Base-by-base conservation (phyloP, 371 early-diverging fungal species). In the Nematocida homosporus region DNA sequence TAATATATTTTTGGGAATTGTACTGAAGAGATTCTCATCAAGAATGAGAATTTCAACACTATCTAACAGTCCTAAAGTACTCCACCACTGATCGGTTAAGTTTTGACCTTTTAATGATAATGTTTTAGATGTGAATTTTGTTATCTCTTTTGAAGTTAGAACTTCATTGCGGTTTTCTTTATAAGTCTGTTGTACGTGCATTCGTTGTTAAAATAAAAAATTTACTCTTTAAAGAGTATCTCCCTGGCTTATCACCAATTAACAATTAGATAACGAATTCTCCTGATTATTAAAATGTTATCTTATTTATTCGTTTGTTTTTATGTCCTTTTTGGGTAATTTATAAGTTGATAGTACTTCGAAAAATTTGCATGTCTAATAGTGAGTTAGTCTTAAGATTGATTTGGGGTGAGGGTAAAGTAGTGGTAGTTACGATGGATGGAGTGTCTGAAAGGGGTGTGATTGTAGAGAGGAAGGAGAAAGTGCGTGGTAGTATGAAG, bases 201-300 rank as follows among this genome's bases (percentile, higher is more conserved):
- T 72, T 72, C 61, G 75, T 72, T 72, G 54, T 72, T 51, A 48
- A 72, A 60, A 72, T 60, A 72, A 72, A 60, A 60, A 60, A 61
- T 72, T 61, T 72, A 50, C 53, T 72, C 34, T 57, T 61, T 44
- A 13, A 44, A 44, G 20, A 13, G 63, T 38, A 27, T 61, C 60
- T 44, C 75, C 75, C 42, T 27, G 23, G 23, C 6, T 35, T 8
- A 32, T 3, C 20, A n/a, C 57, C 69, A 57, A 57, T 27, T 27
- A 25, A 25, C 27, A 57, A 40, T 5, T 8, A 57, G n/a, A n/a
- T n/a, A n/a, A n/a, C n/a, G n/a, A n/a, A n/a, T n/a, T n/a, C n/a
- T n/a, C n/a, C n/a, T n/a, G n/a, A n/a, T n/a, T n/a, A n/a, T n/a
- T n/a, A n/a, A n/a, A n/a, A n/a, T n/a, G n/a, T n/a, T n/a, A n/a